Evolutionary conservation across 2,329 filamentous ascomycete species (phyloP), one percentile per base, ranked within the genome.

Genomic region (Penicillium fuscoglaucum): DNA sequence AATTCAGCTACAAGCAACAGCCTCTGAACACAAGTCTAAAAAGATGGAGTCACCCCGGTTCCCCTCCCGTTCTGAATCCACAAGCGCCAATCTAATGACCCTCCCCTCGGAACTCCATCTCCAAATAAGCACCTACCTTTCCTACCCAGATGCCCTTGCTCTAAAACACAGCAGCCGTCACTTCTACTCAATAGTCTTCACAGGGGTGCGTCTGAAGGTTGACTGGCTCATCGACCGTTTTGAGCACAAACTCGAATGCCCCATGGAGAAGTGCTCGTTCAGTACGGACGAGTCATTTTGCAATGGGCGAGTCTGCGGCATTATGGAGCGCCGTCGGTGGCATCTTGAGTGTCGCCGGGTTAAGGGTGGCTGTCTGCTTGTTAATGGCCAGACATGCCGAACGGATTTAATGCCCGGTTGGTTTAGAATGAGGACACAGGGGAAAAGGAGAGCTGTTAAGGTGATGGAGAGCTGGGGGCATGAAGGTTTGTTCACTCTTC

Each of bases 101-200:
- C 76, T 90, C 2, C 88, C 88, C 2, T 78, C 84, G 0, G 88
- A 91, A 66, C 78, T 90, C n/a, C 88, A 90, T 64, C 70, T 88
- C 1, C 79, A 84, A 50, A 86, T 90, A 55, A 78, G 83, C 33
- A 70, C 79, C 12, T 77, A 84, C 54, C 83, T 90, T 58, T 82
- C 82, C 33, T 90, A 90, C 61, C 88, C 88, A 0, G 88, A 91
- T 61, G 88, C 88, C 0, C 80, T 90, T 1, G 87, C 87, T 0
- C 76, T 90, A 17, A 90, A 90, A 68, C 87, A 90, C 69, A 83
- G 83, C 21, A 86, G 77, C 68, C 80, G 81, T 58, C 80, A 88
- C 68, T 87, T 90, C 71, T 87, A 86, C 74, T 67, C 72, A 48
- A 73, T 89, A 1, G 86, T 90, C 60, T 81, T 87, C 70, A 90